A percentile compares a stretch with the other conserved stretches of the same genome.
phyloP scores from a whole-genome alignment of 176 grass and related monocot species.

The Tillandsia leiboldiana region DNA sequence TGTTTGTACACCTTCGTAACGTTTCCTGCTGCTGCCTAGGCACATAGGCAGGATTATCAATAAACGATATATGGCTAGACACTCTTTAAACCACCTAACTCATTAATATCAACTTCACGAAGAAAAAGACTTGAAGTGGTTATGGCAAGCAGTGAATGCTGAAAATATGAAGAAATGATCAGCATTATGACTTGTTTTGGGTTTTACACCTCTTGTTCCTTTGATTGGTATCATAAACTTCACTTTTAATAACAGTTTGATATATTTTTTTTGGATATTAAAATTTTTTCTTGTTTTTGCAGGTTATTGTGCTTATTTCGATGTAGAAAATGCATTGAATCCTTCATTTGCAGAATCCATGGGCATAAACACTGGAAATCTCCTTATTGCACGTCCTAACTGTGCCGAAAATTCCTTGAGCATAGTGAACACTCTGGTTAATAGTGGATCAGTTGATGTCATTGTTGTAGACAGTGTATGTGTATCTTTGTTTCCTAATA shows the following conservation, averaged over 20 bases:
- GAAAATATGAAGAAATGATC: too few species aligned
- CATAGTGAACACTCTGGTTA: slow-evolving; percentile 89
- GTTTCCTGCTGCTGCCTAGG: too few species aligned
- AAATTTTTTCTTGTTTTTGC: slow-evolving; percentile 25
- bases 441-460: slow-evolving; percentile 73
- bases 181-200: background rate
- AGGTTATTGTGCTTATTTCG: slow-evolving; percentile 92
- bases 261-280: slow-evolving; percentile 4
- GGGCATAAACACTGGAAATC: slow-evolving; percentile 69
- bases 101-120: too few species aligned
- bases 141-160: too few species aligned
- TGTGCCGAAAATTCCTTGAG: slow-evolving; percentile 91
- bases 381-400: slow-evolving; percentile 62
- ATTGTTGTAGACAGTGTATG: slow-evolving; percentile 92
- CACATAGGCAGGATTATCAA: too few species aligned
- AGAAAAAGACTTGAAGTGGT: too few species aligned
- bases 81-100: too few species aligned
- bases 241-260: too few species aligned
- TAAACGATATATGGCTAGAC: too few species aligned
- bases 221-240: background rate
- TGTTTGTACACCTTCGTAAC: too few species aligned
- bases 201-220: background rate
- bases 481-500: slow-evolving; percentile 1
- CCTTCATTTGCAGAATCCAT: slow-evolving; percentile 65
- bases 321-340: slow-evolving; percentile 82